These are phyloP conservation scores for Fistulifera solaris DNA, from an alignment of 108 stramenopile genomes.

Conservation along the genomic window DNA sequence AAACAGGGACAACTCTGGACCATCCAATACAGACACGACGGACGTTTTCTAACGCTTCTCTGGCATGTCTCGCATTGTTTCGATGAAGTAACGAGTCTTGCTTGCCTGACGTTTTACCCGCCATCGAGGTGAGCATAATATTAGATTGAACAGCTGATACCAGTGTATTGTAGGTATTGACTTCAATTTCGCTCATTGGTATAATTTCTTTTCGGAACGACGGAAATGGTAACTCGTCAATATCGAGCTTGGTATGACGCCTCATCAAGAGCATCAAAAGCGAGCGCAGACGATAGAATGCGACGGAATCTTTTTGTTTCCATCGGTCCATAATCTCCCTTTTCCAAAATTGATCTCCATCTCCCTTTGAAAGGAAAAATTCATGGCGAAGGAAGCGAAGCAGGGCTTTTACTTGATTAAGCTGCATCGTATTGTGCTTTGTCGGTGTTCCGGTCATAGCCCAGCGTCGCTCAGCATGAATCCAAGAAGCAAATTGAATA, in stretches of 20 bases:
- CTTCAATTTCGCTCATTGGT: constrained; percentile 50
- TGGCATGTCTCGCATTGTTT: constrained; percentile 48
- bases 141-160: constrained; percentile 62
- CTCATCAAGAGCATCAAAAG: constrained; percentile 67
- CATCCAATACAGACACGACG: constrained; percentile 72
- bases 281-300: constrained; percentile 53
- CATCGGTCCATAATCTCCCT: constrained; percentile 35
- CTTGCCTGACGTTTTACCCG: constrained; percentile 64
- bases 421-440: constrained; percentile 37
- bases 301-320: constrained; percentile 35
- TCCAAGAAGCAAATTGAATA: constrained; percentile 72
- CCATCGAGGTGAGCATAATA: constrained; percentile 54
- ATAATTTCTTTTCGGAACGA: constrained; percentile 22
- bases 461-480: constrained; percentile 61
- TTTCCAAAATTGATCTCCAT: constrained; percentile 51
- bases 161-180: constrained; percentile 65
- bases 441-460: constrained; percentile 86
- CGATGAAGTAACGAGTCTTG: constrained; percentile 77
- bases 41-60: constrained; percentile 52
- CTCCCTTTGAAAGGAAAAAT: constrained; percentile 41
- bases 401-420: constrained; percentile 45
- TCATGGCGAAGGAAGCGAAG: constrained; percentile 60
- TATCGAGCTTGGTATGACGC: constrained; percentile 69
- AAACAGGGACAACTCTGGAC: constrained; percentile 36
- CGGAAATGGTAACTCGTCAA: constrained; percentile 54